These are phyloP conservation scores for Sordaria brevicollis DNA, from an alignment of 495 filamentous ascomycete genomes.

Conservation along the genomic window DNA sequence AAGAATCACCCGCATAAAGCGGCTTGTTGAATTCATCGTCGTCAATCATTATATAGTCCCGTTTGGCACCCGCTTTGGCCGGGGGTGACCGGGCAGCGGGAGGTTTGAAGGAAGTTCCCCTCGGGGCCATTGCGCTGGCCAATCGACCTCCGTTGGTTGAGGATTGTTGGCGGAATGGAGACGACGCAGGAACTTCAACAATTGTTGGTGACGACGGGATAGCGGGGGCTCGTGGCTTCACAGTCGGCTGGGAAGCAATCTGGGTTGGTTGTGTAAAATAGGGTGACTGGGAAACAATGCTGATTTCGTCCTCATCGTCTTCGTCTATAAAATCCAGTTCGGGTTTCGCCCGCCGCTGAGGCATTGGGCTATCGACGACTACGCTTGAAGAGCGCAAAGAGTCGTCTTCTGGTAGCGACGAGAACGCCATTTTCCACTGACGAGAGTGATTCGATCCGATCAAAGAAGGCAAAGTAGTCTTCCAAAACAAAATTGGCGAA, in stretches of 20 bases:
- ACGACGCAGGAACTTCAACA: slow-evolving; percentile 73
- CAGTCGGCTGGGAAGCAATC: slow-evolving; percentile 29
- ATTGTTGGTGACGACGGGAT: slow-evolving; percentile 28
- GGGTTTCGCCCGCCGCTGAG: neutral
- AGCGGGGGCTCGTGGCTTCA: slow-evolving; percentile 7
- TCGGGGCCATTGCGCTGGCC: neutral
- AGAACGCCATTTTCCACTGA: slow-evolving; percentile 5
- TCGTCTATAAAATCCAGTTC: slow-evolving; percentile 1
- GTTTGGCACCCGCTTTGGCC: slow-evolving; percentile 7
- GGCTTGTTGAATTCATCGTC: slow-evolving; percentile 32
- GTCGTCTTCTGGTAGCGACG: neutral
- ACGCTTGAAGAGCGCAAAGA: neutral
- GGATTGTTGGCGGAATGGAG: slow-evolving; percentile 46
- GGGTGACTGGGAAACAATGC: slow-evolving; percentile 18
- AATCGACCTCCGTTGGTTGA: slow-evolving; percentile 78
- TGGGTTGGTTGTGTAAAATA: slow-evolving; percentile 61
- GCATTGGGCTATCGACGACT: neutral
- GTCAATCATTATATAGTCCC: slow-evolving; percentile 29
- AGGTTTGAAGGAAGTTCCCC: slow-evolving; percentile 41
- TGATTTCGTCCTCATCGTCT: slow-evolving; percentile 12
- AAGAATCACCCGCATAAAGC: slow-evolving; percentile 29
- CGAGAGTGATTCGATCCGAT: neutral
- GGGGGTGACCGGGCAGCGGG: slow-evolving; percentile 7
- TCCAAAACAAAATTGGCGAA: neutral
- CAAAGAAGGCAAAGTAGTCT: neutral